A percentile compares a stretch with the other conserved stretches of the same genome.
Evolutionary conservation across 75 land plant species (phyloP).

Genomic region (Pseudotsuga menziesii): DNA sequence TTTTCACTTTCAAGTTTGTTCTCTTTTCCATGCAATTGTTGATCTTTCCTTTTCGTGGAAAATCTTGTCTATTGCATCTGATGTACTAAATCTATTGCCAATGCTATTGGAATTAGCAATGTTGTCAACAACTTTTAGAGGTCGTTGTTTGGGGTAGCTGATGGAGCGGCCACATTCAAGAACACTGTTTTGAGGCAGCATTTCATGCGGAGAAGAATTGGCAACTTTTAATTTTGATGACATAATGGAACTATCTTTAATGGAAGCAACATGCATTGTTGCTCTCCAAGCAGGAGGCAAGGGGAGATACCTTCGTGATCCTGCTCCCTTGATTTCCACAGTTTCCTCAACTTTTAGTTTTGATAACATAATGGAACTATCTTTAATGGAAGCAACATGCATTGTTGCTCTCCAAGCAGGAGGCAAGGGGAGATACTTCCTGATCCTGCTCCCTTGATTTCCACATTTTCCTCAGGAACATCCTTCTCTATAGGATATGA

Average conservation of each 20-base stretch:
- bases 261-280: too few species aligned
- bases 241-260: too few species aligned
- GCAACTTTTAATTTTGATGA: too few species aligned
- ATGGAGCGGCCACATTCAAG: neutral
- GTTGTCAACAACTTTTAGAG: neutral
- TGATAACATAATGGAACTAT: neutral
- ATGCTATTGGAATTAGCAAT: neutral
- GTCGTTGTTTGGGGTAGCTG: conserved; percentile 5
- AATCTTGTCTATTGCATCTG: neutral
- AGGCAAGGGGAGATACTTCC: conserved; percentile 2
- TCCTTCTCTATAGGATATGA: neutral
- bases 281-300: too few species aligned
- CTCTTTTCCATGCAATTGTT: conserved; percentile 1
- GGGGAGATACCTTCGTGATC: too few species aligned
- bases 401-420: neutral
- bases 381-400: neutral
- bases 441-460: neutral
- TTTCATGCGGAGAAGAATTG: neutral
- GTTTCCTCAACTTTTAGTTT: too few species aligned
- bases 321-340: too few species aligned
- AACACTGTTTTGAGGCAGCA: neutral
- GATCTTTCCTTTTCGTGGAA: neutral
- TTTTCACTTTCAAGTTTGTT: neutral
- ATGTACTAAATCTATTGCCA: neutral
- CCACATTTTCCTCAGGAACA: neutral